A percentile compares a stretch with the other conserved stretches of the same genome.
These are phyloP conservation scores for Botrytis porri DNA, from an alignment of 2,329 filamentous ascomycete genomes.

Conservation along the genomic window DNA sequence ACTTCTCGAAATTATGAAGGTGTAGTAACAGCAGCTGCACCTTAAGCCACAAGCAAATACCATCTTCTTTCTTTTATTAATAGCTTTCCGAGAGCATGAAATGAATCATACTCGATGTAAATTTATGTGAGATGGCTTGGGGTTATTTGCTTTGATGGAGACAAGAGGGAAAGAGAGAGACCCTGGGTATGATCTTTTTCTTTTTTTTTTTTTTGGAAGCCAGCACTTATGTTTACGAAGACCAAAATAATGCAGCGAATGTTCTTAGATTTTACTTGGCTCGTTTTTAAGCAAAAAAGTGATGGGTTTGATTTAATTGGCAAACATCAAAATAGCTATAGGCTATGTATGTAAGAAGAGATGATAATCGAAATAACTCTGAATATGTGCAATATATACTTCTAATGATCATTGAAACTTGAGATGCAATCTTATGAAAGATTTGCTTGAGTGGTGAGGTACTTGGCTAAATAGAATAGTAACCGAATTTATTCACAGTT, in stretches of 20 bases:
- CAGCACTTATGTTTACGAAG: slow-evolving; percentile 17
- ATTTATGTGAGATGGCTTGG: slow-evolving; percentile 18
- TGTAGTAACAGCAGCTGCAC: slow-evolving; percentile 52
- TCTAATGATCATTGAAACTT: too few species aligned
- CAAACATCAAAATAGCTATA: slow-evolving; percentile 9
- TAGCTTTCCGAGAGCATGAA: slow-evolving; percentile 7
- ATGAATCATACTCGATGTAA: slow-evolving; percentile 20
- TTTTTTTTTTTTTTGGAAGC: slow-evolving; percentile 3
- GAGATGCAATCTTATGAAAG: not conserved
- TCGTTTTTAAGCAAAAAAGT: slow-evolving; percentile 15
- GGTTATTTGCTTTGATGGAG: slow-evolving; percentile 2
- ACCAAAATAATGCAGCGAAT: slow-evolving; percentile 22
- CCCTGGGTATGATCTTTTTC: slow-evolving; percentile 10
- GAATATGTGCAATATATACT: not conserved
- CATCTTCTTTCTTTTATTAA: slow-evolving; percentile 9
- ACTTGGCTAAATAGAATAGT: not conserved
- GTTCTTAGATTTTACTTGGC: slow-evolving; percentile 19
- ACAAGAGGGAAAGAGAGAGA: not conserved
- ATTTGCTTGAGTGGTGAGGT: not conserved
- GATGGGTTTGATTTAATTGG: slow-evolving; percentile 18
- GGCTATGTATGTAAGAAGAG: slow-evolving; percentile 16
- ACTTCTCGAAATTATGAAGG: slow-evolving; percentile 88
- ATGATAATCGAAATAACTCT: slow-evolving; percentile 3
- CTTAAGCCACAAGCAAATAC: not conserved
- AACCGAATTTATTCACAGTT: not conserved